phyloP scores from a whole-genome alignment of 148 eudicot genomes.

The Persicaria tinctoria region DNA sequence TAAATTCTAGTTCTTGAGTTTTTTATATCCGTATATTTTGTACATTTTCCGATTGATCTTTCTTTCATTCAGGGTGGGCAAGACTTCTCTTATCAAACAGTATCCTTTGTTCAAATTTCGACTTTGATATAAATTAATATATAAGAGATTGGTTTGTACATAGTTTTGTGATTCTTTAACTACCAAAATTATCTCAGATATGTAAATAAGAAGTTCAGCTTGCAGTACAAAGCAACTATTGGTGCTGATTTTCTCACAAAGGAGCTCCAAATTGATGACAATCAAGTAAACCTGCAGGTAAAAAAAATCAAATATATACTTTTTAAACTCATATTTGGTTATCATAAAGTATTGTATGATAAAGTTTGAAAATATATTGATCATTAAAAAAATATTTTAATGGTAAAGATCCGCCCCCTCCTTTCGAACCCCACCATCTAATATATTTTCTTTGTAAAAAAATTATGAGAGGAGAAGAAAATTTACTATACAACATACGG shows the following conservation, averaged over 20 bases:
- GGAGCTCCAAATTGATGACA: constrained; percentile 51
- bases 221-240: constrained; percentile 70
- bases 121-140: neutral
- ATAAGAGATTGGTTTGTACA: neutral
- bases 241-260: constrained; percentile 81
- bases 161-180: neutral
- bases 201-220: constrained; percentile 52
- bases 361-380: no score
- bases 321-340: no score
- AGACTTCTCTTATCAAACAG: constrained; percentile 53
- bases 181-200: constrained; percentile 27
- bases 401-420: no score
- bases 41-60: neutral
- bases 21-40: neutral
- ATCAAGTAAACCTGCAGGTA: constrained; percentile 58
- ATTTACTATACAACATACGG: no score
- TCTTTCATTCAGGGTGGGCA: constrained; percentile 40
- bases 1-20: no score
- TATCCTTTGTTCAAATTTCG: constrained; percentile 14
- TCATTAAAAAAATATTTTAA: no score
- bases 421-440: no score
- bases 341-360: no score
- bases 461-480: no score
- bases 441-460: no score
- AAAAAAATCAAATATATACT: neutral